Conservation (phyloP, 1,284 basidiomycete species). For the Papiliotrema laurentii region DNA sequence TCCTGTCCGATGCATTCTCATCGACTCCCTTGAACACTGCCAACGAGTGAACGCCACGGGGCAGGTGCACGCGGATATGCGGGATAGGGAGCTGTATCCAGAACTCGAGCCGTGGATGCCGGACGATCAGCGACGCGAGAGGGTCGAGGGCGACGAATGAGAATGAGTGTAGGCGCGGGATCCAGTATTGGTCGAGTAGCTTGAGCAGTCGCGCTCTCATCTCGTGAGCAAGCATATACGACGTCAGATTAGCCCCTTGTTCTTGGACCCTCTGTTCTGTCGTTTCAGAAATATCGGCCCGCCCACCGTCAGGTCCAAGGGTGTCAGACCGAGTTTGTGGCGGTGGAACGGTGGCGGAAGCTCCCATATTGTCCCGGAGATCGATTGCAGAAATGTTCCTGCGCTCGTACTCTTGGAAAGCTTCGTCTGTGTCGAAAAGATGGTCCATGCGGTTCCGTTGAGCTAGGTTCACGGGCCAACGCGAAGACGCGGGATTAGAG, state of each 20-base stretch:
- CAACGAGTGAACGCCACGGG: constrained; percentile 18
- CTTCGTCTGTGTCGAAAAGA: neutral
- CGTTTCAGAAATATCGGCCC: neutral
- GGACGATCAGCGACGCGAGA: constrained; percentile 20
- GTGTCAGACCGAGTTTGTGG: neutral
- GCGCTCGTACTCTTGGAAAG: no score
- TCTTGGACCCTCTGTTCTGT: neutral
- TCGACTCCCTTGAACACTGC: constrained; percentile 24
- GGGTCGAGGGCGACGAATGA: constrained; percentile 28
- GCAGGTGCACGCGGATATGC: constrained; percentile 29
- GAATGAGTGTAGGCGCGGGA: constrained; percentile 19
- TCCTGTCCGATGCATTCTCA: constrained; percentile 15
- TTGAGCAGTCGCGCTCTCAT: constrained; percentile 12
- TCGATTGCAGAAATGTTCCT: no score
- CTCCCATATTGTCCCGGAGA: neutral
- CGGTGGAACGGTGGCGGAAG: neutral
- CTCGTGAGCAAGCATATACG: constrained; percentile 11
- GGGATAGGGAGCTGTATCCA: constrained; percentile 20
- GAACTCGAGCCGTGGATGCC: constrained; percentile 20
- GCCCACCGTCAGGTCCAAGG: neutral
- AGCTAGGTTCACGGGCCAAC: no score
- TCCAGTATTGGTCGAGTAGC: constrained; percentile 19
- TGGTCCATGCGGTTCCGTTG: neutral
- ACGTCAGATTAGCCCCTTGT: no score
- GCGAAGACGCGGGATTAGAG: no score